Conservation (phyloP, 2,329 filamentous ascomycete species). For the Pleomassaria siparia region DNA sequence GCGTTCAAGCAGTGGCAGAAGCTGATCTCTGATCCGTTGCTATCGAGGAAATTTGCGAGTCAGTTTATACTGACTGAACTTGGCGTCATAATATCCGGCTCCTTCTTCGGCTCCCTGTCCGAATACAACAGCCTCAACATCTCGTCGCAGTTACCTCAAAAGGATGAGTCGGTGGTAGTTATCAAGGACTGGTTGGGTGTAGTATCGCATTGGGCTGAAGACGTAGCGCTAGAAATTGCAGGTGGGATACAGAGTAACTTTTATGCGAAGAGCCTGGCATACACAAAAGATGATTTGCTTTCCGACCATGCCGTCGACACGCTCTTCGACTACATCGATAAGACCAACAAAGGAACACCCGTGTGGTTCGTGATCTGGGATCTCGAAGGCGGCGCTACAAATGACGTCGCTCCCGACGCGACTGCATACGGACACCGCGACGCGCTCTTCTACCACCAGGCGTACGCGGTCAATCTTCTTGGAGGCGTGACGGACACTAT, state of each 20-base stretch:
- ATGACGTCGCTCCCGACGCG: slow-evolving; percentile 32
- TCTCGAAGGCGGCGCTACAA: slow-evolving; percentile 36
- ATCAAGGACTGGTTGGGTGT: slow-evolving; percentile 37
- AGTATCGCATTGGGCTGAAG: slow-evolving; percentile 37
- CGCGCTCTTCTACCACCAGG: slow-evolving; percentile 38
- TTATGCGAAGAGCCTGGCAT: slow-evolving; percentile 39
- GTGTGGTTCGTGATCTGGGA: slow-evolving; percentile 41
- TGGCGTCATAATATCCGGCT: slow-evolving; percentile 35
- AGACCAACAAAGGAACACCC: slow-evolving; percentile 32
- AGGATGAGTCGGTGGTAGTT: slow-evolving; percentile 24
- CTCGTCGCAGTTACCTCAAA: slow-evolving; percentile 23
- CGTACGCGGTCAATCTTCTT: slow-evolving; percentile 41
- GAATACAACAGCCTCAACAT: slow-evolving; percentile 41
- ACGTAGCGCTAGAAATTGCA: slow-evolving; percentile 29
- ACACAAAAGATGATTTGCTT: slow-evolving; percentile 34
- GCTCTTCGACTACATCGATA: slow-evolving; percentile 36
- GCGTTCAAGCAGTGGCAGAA: slow-evolving; percentile 41
- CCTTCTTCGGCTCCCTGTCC: slow-evolving; percentile 34
- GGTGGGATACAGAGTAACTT: slow-evolving; percentile 36
- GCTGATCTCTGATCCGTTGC: slow-evolving; percentile 32
- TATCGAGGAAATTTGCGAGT: slow-evolving; percentile 37
- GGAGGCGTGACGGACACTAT: slow-evolving; percentile 39
- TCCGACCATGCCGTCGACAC: slow-evolving; percentile 32
- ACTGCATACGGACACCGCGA: slow-evolving; percentile 39
- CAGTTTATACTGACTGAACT: slow-evolving; percentile 36